A percentile compares a stretch with the other conserved stretches of the same genome.
These are phyloP conservation scores for Kodamaea plutei DNA, from an alignment of 1,139 yeast genomes.

Conservation along the genomic window DNA sequence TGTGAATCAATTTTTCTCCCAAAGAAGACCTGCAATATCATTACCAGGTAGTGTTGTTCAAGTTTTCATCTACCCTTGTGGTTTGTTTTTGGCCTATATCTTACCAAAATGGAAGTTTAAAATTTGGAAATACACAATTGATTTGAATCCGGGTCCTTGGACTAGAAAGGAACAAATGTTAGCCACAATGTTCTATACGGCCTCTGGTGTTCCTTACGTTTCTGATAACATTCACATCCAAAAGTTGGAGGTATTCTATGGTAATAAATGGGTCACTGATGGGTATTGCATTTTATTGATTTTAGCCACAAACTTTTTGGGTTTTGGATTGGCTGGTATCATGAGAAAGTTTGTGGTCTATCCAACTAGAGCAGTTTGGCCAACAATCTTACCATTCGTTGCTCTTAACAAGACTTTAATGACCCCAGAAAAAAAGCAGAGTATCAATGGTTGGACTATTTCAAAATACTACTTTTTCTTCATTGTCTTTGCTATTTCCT, in stretches of 20 bases:
- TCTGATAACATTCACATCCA: slow-evolving; percentile 17
- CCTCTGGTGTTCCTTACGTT: slow-evolving; percentile 13
- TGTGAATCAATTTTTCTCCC: slow-evolving; percentile 54
- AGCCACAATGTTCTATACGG: slow-evolving; percentile 17
- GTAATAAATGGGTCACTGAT: slow-evolving; percentile 15
- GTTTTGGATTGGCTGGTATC: slow-evolving; percentile 21
- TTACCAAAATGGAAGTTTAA: slow-evolving; percentile 21
- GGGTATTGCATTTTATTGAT: slow-evolving; percentile 16
- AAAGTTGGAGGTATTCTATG: slow-evolving; percentile 13
- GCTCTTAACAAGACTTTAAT: slow-evolving; percentile 19
- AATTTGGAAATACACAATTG: slow-evolving; percentile 15
- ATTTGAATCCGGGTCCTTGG: slow-evolving; percentile 25
- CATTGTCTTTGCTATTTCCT: slow-evolving; percentile 11
- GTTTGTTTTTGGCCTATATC: slow-evolving; percentile 24
- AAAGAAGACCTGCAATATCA: slow-evolving; percentile 51
- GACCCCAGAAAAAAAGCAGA: slow-evolving; percentile 14
- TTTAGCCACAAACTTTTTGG: slow-evolving; percentile 18
- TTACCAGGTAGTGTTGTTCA: slow-evolving; percentile 50
- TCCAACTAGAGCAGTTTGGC: slow-evolving; percentile 16
- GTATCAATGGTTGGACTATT: slow-evolving; percentile 18
- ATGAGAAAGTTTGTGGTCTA: slow-evolving; percentile 18
- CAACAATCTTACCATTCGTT: slow-evolving; percentile 16
- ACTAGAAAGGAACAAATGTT: slow-evolving; percentile 21
- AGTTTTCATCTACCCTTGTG: slow-evolving; percentile 56
- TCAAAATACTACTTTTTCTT: slow-evolving; percentile 16